These are phyloP conservation scores for Euphorbia tirucalli DNA, from an alignment of 345 rosid species.

Conservation along the genomic window DNA sequence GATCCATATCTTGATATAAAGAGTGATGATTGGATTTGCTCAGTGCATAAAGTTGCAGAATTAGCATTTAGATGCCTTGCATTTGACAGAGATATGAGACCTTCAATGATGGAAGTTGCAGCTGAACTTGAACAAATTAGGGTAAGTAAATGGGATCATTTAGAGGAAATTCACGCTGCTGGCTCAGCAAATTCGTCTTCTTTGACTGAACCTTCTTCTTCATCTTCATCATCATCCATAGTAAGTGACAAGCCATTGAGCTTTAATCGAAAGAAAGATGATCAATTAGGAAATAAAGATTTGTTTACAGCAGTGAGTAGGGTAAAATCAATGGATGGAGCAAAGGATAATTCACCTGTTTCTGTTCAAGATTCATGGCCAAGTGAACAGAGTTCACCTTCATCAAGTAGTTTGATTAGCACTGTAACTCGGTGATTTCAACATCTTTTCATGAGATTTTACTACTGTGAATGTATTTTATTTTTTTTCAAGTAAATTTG, in stretches of 20 bases:
- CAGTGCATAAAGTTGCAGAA: conserved; percentile 54
- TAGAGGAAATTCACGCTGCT: conserved; percentile 31
- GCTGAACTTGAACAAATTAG: conserved; percentile 48
- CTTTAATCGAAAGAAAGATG: conserved; percentile 14
- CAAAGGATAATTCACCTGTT: conserved; percentile 33
- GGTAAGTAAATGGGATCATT: conserved; percentile 23
- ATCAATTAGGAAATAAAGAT: conserved; percentile 13
- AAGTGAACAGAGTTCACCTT: conserved; percentile 57
- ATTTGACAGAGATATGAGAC: conserved; percentile 60
- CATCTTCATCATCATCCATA: conserved; percentile 33
- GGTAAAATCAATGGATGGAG: conserved; percentile 25
- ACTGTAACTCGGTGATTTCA: conserved; percentile 25
- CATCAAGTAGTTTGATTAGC: conserved; percentile 40
- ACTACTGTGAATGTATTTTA: background rate
- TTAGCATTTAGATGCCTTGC: conserved; percentile 76
- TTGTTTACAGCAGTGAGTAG: conserved; percentile 13
- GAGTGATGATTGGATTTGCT: conserved; percentile 40
- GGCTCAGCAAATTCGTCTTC: no score
- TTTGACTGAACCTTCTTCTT: conserved; percentile 16
- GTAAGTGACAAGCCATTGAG: conserved; percentile 33
- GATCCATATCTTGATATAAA: conserved; percentile 47
- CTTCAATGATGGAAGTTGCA: conserved; percentile 62
- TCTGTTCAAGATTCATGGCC: conserved; percentile 45
- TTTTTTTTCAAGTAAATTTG: background rate
- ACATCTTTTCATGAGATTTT: background rate